Conservation (phyloP, 164 flowering plant genomes). For the Piper longum region DNA sequence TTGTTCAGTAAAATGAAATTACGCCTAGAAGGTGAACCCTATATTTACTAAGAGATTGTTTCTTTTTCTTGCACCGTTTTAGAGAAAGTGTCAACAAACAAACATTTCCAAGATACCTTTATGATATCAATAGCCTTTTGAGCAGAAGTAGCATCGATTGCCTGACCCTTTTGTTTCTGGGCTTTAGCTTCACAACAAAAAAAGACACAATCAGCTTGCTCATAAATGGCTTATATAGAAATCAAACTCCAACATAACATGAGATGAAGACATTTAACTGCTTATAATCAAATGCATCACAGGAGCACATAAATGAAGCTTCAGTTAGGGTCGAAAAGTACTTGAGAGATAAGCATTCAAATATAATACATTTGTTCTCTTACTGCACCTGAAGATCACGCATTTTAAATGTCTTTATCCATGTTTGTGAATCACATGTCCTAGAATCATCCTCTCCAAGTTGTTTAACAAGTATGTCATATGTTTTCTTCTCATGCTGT, state of each 20-base stretch:
- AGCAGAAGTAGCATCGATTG: constrained; percentile 52
- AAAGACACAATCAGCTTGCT: not conserved
- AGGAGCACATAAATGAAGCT: not conserved
- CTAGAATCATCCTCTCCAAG: constrained; percentile 96
- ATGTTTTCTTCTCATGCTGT: constrained; percentile 95
- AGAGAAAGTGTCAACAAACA: not conserved
- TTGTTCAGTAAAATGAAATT: not conserved
- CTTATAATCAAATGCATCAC: not conserved
- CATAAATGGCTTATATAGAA: not conserved
- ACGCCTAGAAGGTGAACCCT: not conserved
- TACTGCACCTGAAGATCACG: constrained; percentile 70
- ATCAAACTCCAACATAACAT: not conserved
- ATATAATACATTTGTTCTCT: not conserved
- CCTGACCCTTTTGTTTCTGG: constrained; percentile 88
- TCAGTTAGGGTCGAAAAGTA: not conserved
- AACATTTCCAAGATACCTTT: constrained; percentile 36
- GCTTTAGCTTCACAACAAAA: constrained; percentile 31
- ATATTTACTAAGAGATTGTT: not conserved
- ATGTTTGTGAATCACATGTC: constrained; percentile 82
- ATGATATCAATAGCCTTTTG: constrained; percentile 69
- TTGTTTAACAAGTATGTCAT: constrained; percentile 91
- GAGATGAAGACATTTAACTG: not conserved
- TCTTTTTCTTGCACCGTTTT: too few relatives aligned
- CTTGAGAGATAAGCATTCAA: not conserved
- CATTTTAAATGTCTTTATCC: constrained; percentile 94